phyloP scores from a whole-genome alignment of 1,284 basidiomycete species.

The Wallemia mellicola region DNA sequence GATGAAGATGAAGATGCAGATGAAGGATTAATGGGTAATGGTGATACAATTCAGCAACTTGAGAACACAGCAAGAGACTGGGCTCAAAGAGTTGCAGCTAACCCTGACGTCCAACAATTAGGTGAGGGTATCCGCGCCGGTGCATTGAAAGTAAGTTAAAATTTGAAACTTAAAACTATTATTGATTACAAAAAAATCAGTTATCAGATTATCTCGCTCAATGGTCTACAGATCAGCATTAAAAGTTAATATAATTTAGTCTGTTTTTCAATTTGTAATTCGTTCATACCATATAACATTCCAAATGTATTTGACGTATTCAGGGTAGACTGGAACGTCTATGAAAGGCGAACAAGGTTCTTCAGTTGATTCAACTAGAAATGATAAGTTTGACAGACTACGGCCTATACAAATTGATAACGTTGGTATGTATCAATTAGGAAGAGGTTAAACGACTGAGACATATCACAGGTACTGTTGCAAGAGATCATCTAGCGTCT shows the following conservation, averaged over 20 bases:
- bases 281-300: neutral
- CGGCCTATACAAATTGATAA: neutral
- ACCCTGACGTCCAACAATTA: constrained; percentile 67
- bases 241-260: neutral
- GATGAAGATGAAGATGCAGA: constrained; percentile 24
- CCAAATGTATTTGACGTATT: neutral
- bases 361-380: neutral
- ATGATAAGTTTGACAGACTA: neutral
- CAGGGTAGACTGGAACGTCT: neutral
- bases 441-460: neutral
- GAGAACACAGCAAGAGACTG: constrained; percentile 56
- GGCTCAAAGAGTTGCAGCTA: constrained; percentile 43
- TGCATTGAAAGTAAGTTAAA: constrained; percentile 44
- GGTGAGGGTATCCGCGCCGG: constrained; percentile 52
- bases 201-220: neutral
- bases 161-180: neutral
- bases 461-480: constrained; percentile 14
- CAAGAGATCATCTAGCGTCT: constrained; percentile 28
- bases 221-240: neutral
- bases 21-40: constrained; percentile 17
- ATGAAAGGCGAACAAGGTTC: neutral
- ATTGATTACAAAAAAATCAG: neutral
- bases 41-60: constrained; percentile 23
- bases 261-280: neutral
- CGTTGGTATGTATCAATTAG: neutral